phyloP scores from a whole-genome alignment of 169 alveolate genomes.

The Amoebophrya sp. region DNA sequence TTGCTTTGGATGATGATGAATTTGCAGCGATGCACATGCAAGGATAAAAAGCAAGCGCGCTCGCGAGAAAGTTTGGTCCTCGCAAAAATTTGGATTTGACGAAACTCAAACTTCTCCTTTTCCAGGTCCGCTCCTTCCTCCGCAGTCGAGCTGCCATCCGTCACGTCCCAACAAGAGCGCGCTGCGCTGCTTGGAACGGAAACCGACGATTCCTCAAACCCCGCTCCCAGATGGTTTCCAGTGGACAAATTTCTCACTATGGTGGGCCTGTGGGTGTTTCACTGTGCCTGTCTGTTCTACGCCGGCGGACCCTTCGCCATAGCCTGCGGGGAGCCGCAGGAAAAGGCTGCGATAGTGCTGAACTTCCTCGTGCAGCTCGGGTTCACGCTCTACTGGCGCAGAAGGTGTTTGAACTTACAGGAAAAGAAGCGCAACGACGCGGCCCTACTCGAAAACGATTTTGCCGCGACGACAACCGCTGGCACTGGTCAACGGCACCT shows the following conservation, averaged over 20 bases:
- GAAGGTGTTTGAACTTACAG: background rate
- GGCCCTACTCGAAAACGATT: no score
- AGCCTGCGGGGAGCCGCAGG: background rate
- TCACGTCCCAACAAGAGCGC: no score
- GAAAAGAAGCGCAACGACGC: background rate
- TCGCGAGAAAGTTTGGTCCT: no score
- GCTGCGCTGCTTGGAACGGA: background rate
- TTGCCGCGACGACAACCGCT: no score
- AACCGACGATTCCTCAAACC: background rate
- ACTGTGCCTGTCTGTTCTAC: background rate
- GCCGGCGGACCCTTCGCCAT: background rate
- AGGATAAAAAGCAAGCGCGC: no score
- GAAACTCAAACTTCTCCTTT: no score
- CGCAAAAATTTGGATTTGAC: no score
- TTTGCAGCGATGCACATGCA: no score
- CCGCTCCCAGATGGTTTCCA: background rate
- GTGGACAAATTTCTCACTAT: background rate
- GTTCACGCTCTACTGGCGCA: background rate
- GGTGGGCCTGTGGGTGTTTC: background rate
- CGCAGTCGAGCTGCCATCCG: no score
- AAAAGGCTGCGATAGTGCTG: background rate
- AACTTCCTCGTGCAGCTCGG: background rate
- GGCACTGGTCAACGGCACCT: no score
- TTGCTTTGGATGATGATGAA: no score
- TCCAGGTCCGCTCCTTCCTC: no score